A percentile compares a stretch with the other conserved stretches of the same genome.
Evolutionary conservation across 1,139 yeast genomes (phyloP).

Genomic region (Tardiomyces digboiensis): DNA sequence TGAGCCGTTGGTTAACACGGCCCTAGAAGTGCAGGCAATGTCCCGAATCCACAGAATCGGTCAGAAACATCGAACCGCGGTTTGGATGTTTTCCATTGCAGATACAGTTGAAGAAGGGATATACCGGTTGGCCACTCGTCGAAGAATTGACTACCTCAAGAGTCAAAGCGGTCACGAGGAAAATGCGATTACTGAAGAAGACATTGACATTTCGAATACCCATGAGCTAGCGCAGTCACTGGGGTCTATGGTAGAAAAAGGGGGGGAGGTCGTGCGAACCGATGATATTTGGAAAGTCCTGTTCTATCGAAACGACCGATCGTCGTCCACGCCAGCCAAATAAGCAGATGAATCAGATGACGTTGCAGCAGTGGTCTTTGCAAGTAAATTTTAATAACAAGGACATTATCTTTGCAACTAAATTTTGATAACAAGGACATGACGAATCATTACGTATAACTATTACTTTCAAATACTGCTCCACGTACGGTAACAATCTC

Average conservation of each 20-base stretch:
- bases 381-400: too few relatives aligned
- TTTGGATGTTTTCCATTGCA: constrained; percentile 83
- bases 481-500: too few relatives aligned
- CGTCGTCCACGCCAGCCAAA: constrained; percentile 5
- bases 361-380: too few relatives aligned
- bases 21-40: constrained; percentile 84
- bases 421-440: too few relatives aligned
- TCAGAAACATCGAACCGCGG: constrained; percentile 67
- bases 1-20: constrained; percentile 86
- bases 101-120: constrained; percentile 90
- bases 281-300: constrained; percentile 54
- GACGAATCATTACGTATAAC: too few relatives aligned
- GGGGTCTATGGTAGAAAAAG: constrained; percentile 33
- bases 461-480: too few relatives aligned
- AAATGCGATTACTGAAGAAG: constrained; percentile 8
- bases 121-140: constrained; percentile 29
- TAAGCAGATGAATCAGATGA: too few relatives aligned
- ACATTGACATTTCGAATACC: constrained; percentile 21
- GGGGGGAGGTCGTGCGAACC: constrained; percentile 48
- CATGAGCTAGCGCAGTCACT: constrained; percentile 32
- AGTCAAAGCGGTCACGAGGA: neutral
- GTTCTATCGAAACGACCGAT: constrained; percentile 25
- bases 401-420: too few relatives aligned
- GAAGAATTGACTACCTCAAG: constrained; percentile 17
- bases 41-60: constrained; percentile 92